Evolutionary conservation across 176 grass and related monocot genomes (phyloP).

Genomic region (Carex myosuroides): DNA sequence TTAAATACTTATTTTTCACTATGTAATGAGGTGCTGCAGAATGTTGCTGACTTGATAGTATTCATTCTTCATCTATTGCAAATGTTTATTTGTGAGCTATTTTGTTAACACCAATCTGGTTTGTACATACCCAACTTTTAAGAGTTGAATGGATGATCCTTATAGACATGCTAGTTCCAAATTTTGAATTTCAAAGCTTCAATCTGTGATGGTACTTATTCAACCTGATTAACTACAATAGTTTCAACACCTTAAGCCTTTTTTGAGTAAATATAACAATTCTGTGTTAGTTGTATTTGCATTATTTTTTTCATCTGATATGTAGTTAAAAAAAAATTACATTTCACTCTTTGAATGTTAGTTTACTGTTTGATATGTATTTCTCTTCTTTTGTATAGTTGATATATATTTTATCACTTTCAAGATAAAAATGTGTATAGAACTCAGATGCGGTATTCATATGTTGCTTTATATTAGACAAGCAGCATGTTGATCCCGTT

Average conservation of each 20-base stretch:
- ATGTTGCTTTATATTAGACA: too few relatives aligned
- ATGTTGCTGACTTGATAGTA: not conserved
- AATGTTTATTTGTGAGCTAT: not conserved
- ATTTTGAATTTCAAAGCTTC: not conserved
- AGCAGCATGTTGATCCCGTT: too few relatives aligned
- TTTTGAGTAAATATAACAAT: not conserved
- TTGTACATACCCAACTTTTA: not conserved
- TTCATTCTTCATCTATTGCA: not conserved
- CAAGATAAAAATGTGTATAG: too few relatives aligned
- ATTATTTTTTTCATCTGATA: too few relatives aligned
- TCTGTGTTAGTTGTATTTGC: not conserved
- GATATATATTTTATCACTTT: not conserved
- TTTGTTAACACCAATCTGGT: not conserved
- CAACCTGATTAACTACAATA: not conserved
- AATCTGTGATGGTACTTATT: not conserved
- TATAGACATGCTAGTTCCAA: not conserved
- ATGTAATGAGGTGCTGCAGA: constrained; percentile 9
- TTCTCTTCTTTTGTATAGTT: not conserved
- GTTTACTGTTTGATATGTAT: too few relatives aligned
- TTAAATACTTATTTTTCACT: not conserved
- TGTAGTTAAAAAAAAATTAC: too few relatives aligned
- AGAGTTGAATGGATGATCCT: not conserved
- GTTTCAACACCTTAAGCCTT: not conserved
- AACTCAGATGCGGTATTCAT: too few relatives aligned
- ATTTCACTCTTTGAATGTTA: too few relatives aligned